Base-by-base conservation (phyloP, 805 yeast genomes). In the Saccharomycopsis sp. region DNA sequence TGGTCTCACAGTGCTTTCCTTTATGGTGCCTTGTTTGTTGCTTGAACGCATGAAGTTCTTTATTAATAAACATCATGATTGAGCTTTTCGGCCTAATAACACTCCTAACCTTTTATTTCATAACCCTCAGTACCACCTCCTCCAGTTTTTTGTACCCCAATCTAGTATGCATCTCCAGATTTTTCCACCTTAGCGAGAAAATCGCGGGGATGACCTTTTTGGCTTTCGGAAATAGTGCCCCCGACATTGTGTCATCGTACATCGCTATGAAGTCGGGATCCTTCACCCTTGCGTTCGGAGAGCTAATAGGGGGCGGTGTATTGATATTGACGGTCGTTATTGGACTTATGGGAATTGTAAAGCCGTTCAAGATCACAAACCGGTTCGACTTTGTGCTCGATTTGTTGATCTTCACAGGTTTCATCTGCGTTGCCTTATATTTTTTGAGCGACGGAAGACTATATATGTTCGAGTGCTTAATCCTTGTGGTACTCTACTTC, bases 141-240 rank as follows among this genome's bases (percentile, higher is more conserved):
- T 84, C 91, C 1, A 90, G 87, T 67, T 89, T 79, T 65, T 71
- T 92, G 50, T 85, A 94, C 48, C 96, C 97, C 1, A 90, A 89
- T 62, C 70, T 91, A 24, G 78, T 83, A 46, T 75, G 81, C 18
- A 76, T 92, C 15, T 83, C 97, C 9, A 16, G 52, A 29, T 67
- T 78, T 16, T 70, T 89, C 9, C 76, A 81, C 2, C 70, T 92
- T 51, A 81, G 92, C 15, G 92, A 89, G 59, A 82, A 87, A 58
- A 71, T 91, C 16, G 84, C 94, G 12, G 98, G 98, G 0, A 78
- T 92, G 65, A 91, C 97, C 0, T 72, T 92, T 20, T 73, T 94
- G 54, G 96, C 98, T 0, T 76, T 92, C 58, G 98, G 97, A 0
- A 92, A 92, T 70, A 94, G 97, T 2, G 78, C 95, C 0, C 97